Conservation (phyloP, 1,139 yeast genomes). For the Suhomyces taliae region DNA sequence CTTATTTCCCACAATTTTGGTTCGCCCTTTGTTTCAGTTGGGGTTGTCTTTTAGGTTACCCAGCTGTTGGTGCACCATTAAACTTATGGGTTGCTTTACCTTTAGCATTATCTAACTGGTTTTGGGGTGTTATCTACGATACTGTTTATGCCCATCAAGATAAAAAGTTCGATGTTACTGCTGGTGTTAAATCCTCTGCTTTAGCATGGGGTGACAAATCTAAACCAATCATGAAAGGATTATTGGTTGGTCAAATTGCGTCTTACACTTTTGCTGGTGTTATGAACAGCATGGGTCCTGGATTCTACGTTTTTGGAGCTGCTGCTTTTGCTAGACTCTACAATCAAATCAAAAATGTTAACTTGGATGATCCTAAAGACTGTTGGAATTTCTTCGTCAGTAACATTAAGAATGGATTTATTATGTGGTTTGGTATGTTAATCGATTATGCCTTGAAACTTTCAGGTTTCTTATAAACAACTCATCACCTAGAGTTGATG, state of each 20-base stretch:
- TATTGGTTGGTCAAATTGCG: constrained; percentile 68
- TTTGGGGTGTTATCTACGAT: constrained; percentile 96
- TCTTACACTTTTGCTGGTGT: constrained; percentile 70
- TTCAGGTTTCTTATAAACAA: constrained; percentile 38
- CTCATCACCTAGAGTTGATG: not conserved
- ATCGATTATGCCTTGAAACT: constrained; percentile 65
- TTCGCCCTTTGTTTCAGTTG: constrained; percentile 86
- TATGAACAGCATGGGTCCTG: constrained; percentile 85
- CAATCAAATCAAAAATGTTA: constrained; percentile 65
- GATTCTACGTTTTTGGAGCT: constrained; percentile 66
- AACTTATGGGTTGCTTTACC: constrained; percentile 74
- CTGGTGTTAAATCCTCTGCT: constrained; percentile 95
- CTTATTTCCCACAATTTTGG: constrained; percentile 90
- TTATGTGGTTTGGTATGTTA: constrained; percentile 73
- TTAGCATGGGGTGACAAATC: constrained; percentile 86
- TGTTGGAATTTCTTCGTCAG: constrained; percentile 82
- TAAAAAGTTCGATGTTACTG: constrained; percentile 78
- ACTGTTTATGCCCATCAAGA: constrained; percentile 98
- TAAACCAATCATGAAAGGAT: constrained; percentile 62
- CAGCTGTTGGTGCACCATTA: constrained; percentile 87
- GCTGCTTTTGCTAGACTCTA: constrained; percentile 69
- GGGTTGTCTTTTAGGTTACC: constrained; percentile 94
- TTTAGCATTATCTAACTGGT: constrained; percentile 70
- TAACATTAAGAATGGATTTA: constrained; percentile 80
- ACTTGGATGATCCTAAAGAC: constrained; percentile 72